phyloP scores from a whole-genome alignment of 2,329 filamentous ascomycete species.

The Stagonosporopsis chrysanthemi region DNA sequence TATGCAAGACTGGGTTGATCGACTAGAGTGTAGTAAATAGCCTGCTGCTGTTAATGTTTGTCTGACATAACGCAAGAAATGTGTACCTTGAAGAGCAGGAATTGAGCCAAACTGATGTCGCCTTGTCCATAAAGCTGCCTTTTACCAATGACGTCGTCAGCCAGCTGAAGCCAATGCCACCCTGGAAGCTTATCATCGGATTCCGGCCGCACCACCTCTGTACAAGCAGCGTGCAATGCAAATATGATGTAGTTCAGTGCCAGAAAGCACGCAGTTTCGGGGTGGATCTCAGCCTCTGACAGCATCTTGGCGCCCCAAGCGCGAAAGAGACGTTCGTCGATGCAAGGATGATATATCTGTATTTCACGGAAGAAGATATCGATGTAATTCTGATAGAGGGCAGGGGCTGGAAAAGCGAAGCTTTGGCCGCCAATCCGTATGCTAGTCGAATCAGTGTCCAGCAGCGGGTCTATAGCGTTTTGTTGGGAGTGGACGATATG shows the following conservation, averaged over 20 bases:
- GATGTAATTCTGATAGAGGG: conserved; percentile 35
- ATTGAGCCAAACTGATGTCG: conserved; percentile 38
- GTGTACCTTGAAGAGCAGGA: conserved; percentile 38
- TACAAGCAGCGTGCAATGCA: conserved; percentile 27
- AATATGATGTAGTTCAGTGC: conserved; percentile 44
- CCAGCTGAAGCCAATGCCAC: conserved; percentile 42
- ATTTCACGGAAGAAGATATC: conserved; percentile 40
- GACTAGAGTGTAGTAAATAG: conserved; percentile 35
- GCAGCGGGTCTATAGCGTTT: conserved; percentile 6
- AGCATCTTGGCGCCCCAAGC: conserved; percentile 33
- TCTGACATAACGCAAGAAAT: neutral
- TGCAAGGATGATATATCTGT: conserved; percentile 37
- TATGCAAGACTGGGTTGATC: conserved; percentile 42
- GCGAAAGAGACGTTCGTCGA: conserved; percentile 41
- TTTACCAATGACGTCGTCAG: conserved; percentile 39
- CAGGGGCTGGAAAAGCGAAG: conserved; percentile 32
- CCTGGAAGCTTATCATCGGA: conserved; percentile 25
- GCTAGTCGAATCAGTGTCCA: neutral
- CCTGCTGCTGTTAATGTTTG: conserved; percentile 18
- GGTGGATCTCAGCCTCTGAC: conserved; percentile 23
- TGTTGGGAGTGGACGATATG: neutral
- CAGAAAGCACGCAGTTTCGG: conserved; percentile 34
- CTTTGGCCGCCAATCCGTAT: conserved; percentile 24
- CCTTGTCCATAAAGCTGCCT: conserved; percentile 30
- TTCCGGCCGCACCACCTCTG: conserved; percentile 3